These are phyloP conservation scores for Pilasporangium apinafurcum DNA, from an alignment of 352 stramenopile genomes.

Conservation along the genomic window DNA sequence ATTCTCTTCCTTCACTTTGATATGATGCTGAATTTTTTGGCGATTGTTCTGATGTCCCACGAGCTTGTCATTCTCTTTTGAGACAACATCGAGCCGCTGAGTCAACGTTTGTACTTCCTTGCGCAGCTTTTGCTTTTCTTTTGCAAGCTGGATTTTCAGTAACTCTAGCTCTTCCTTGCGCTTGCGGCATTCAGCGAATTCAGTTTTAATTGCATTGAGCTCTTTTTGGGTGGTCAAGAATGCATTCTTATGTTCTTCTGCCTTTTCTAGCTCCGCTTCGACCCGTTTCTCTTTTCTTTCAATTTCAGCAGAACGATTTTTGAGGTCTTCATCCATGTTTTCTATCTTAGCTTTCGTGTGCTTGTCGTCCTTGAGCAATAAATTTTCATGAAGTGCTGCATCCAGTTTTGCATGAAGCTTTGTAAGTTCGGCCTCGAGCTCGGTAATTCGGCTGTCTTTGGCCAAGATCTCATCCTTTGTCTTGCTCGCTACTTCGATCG, in stretches of 20 bases:
- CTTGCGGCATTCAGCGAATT: slow-evolving; percentile 4
- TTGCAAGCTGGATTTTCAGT: slow-evolving; percentile 12
- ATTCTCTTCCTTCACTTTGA: slow-evolving; percentile 79
- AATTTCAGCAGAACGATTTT: neutral
- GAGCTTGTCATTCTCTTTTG: slow-evolving; percentile 63
- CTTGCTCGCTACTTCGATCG: neutral
- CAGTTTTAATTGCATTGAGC: slow-evolving; percentile 18
- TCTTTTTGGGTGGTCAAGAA: slow-evolving; percentile 8
- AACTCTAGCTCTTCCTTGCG: slow-evolving; percentile 6
- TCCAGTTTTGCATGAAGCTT: slow-evolving; percentile 10
- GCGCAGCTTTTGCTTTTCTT: slow-evolving; percentile 46
- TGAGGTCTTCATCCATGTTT: no score
- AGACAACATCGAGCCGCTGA: slow-evolving; percentile 20
- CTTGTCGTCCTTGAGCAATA: no score
- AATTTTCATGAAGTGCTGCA: no score
- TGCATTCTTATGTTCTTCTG: slow-evolving; percentile 16
- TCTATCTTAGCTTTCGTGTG: no score
- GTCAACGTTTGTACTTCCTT: slow-evolving; percentile 13
- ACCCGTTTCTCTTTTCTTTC: slow-evolving; percentile 15
- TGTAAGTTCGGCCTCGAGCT: slow-evolving; percentile 13
- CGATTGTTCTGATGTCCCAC: slow-evolving; percentile 73
- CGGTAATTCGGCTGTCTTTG: slow-evolving; percentile 8
- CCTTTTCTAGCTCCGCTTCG: slow-evolving; percentile 10
- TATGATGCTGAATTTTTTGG: slow-evolving; percentile 81
- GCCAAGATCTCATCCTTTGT: slow-evolving; percentile 2